Base-by-base conservation (phyloP, 805 yeast genomes). In the Cephaloascus albidus region DNA sequence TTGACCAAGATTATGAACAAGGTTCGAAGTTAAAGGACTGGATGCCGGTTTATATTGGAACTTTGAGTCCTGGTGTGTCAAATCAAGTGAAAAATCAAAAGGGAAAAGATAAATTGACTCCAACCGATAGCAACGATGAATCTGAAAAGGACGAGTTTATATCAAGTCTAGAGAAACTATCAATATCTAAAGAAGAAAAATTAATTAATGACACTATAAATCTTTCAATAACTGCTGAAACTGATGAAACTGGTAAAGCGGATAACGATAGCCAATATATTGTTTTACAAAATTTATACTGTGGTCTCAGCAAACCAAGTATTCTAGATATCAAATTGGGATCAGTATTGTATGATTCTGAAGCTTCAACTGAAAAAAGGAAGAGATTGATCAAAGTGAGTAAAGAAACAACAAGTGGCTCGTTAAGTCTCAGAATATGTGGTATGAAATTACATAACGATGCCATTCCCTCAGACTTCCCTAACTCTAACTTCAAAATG, bases 301-400 rank as follows among this genome's bases (percentile, higher is more conserved):
- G 70, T 40, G 86, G 86, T 1, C 84, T 68, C 52, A 52, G 37
- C 3, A 59, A 63, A 36, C 97, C 97, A 0, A 74, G 83, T 40
- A 70, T 93, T 2, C 51, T 90, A 45, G 98, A 90, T 55, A 74
- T 90, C 36, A 90, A 90, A 54, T 64, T 90, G 3, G 98, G 98
- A 0, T 57, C 76, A 4, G 52, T 69, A 8, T 60, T 90, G 30
- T 77, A 81, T 49, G 97, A 90, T 56, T 75, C 69, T 4, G 47
- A 51, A 12, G 77, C 85, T 1, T 44, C 73, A 3, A 53, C 47
- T 0, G 95, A 77, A 20, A 90, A 93, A 51, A 66, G 58, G 14
- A 59, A 58, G 37, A 57, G 97, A 33, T 60, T 90, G 51, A 61
- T 58, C 20, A 58, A 67, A 19, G 96, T 93, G 0, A 73, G 93